Base-by-base conservation (phyloP, 2,329 filamentous ascomycete species). In the Didymella lethalis region DNA sequence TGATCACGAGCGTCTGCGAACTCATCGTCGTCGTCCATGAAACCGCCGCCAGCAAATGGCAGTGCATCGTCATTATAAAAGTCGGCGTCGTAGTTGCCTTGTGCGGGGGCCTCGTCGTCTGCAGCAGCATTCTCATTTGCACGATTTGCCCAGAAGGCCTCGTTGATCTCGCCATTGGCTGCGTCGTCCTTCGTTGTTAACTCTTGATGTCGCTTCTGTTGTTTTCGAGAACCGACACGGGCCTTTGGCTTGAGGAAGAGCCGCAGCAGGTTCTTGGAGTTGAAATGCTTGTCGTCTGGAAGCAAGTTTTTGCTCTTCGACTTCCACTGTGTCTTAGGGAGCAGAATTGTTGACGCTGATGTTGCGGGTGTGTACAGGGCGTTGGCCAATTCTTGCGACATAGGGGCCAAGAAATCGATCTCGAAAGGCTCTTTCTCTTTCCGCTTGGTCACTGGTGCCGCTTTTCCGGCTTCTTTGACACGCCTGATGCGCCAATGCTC, bases 351-450 rank as follows among this genome's bases (percentile, higher is more conserved):
- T 4, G 90, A 86, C 74, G 93, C 96, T 51, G 89, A 92, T 18
- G 88, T 84, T 7, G 94, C 92, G 58, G 89, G 88, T 0, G 90
- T 95, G 77, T 94, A 93, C 32, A 98, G 87, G 18, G 88, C 79
- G 65, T 96, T 91, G 4, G 90, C 89, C 26, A 93, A 74, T 44
- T 85, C 82, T 28, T 87, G 82, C 56, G 90, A 88, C 58, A 97
- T 86, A 1, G 92, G 88, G 0, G 90, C 86, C 8, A 84, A 79
- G 74, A 99, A 99, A 77, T 98, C 90, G 62, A 99, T 96, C 72
- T 95, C 90, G 73, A 99, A 99, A 0, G 91, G 90, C 73, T 97
- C 94, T 78, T 97, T 99, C 77, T 98, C 95, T 77, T 97, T 98
- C 63, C 93, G 87, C 69, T 88, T 87, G 64, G 88, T 71, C 77